These are phyloP conservation scores for Dictyophora rubrovolvata DNA, from an alignment of 768 basidiomycete genomes.

Conservation along the genomic window DNA sequence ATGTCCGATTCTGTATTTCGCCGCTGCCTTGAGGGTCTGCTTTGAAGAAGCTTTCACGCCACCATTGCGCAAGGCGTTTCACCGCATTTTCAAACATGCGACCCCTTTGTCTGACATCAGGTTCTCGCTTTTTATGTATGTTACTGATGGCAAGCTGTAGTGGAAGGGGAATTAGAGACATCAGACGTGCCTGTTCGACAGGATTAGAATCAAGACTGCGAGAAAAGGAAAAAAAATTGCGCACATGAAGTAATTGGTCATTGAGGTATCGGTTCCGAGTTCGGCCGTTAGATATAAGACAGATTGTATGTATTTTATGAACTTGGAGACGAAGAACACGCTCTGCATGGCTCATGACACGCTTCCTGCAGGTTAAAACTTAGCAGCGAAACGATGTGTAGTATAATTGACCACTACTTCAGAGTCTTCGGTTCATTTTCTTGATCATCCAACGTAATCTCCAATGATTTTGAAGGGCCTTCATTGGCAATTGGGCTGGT, in stretches of 20 bases:
- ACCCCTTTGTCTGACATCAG: conserved; percentile 73
- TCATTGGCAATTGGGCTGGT: conserved; percentile 6
- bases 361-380: conserved; percentile 29
- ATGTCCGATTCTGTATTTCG: conserved; percentile 67
- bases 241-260: conserved; percentile 72
- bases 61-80: conserved; percentile 71
- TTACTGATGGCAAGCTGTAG: conserved; percentile 73
- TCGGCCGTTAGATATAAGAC: conserved; percentile 64
- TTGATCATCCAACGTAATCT: conserved; percentile 57
- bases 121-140: conserved; percentile 72
- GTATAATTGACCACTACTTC: conserved; percentile 8
- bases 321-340: conserved; percentile 65
- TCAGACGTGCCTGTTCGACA: conserved; percentile 63
- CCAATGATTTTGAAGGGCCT: conserved; percentile 37
- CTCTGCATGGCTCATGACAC: conserved; percentile 45
- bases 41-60: conserved; percentile 64
- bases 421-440: conserved; percentile 21
- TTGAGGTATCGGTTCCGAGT: conserved; percentile 79
- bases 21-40: conserved; percentile 39
- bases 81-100: conserved; percentile 82
- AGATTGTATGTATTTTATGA: conserved; percentile 84
- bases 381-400: conserved; percentile 1
- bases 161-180: conserved; percentile 74
- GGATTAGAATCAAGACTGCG: not conserved
- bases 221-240: conserved; percentile 15